Evolutionary conservation across 2,329 filamentous ascomycete species (phyloP), one percentile per base, ranked within the genome.

Genomic region (Pseudocercospora pini-densiflorae): DNA sequence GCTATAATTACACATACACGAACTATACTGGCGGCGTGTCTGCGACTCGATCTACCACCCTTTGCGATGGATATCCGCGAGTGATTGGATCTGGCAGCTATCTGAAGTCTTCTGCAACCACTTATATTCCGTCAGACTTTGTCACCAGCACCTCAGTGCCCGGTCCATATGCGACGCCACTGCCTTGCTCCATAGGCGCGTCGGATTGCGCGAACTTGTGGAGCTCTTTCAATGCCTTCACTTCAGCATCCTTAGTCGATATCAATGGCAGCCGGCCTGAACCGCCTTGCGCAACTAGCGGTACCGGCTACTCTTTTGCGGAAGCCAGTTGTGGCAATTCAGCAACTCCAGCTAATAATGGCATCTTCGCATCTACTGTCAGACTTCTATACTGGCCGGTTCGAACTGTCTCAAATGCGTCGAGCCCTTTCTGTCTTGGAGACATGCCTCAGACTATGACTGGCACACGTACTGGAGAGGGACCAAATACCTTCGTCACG

Each of bases 361-460:
- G 47, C 21, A 40, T 72, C 19, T 60, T 63, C 6, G 70, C 60
- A 1, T 62, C 57, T 2, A 61, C 61, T 14, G 69, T 66, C 9
- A 58, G 63, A 43, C 61, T 73, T 4, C 62, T 73, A 31, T 73
- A 71, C 51, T 73, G 71, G 71, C 71, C 71, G 2, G 64, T 73
- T n/a, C 66, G 62, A 24, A 67, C 59, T 23, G 62, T 53, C 7
- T 23, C 33, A n/a, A 54, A 45, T 12, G 53, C 63, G 3, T 64
- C 65, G n/a, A 49, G 69, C 27, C 21, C 59, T 40, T 65, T 62
- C 65, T 61, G 66, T 24, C 64, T 40, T 43, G 33, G 53, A 27
- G 23, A 24, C 43, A 31, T 61, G 23, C 64, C 62, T 9, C 59
- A 57, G 14, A 68, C 69, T 2, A 68, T 71, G 12, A 33, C 65